Conservation (phyloP, 768 basidiomycete genomes). For the Artomyces pyxidatus region DNA sequence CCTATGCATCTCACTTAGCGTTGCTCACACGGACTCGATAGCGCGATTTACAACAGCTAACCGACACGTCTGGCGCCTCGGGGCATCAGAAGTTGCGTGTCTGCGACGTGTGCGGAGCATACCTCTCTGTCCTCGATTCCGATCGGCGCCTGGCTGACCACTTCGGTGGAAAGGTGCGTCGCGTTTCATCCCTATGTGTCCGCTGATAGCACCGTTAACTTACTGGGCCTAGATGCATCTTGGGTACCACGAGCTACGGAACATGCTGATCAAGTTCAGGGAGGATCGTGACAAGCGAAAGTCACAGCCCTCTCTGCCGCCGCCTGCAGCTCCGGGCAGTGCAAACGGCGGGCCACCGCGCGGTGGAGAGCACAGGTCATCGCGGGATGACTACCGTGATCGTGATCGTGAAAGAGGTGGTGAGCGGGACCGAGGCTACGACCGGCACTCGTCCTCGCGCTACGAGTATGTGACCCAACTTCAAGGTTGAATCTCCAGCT, state of each 20-base stretch:
- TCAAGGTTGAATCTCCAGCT: not conserved
- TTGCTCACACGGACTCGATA: slow-evolving; percentile 23
- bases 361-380: slow-evolving; percentile 39
- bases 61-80: slow-evolving; percentile 96
- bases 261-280: slow-evolving; percentile 85
- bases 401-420: slow-evolving; percentile 63
- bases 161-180: slow-evolving; percentile 94
- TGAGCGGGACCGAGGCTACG: slow-evolving; percentile 69
- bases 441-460: slow-evolving; percentile 28
- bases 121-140: slow-evolving; percentile 94
- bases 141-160: slow-evolving; percentile 98
- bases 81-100: slow-evolving; percentile 99
- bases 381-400: slow-evolving; percentile 59
- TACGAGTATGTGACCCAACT: slow-evolving; percentile 9
- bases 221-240: slow-evolving; percentile 79
- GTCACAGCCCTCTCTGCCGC: slow-evolving; percentile 36
- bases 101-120: slow-evolving; percentile 99
- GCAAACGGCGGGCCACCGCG: slow-evolving; percentile 30
- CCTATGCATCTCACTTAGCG: not conserved
- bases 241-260: slow-evolving; percentile 96
- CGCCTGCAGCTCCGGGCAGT: slow-evolving; percentile 21
- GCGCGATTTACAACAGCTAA: slow-evolving; percentile 92
- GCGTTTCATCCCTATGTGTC: not conserved
- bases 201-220: not conserved
- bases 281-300: slow-evolving; percentile 83